A percentile compares a stretch with the other conserved stretches of the same genome.
phyloP scores from a whole-genome alignment of 78 protist species.

The Dictyostelium brefeldianum region DNA sequence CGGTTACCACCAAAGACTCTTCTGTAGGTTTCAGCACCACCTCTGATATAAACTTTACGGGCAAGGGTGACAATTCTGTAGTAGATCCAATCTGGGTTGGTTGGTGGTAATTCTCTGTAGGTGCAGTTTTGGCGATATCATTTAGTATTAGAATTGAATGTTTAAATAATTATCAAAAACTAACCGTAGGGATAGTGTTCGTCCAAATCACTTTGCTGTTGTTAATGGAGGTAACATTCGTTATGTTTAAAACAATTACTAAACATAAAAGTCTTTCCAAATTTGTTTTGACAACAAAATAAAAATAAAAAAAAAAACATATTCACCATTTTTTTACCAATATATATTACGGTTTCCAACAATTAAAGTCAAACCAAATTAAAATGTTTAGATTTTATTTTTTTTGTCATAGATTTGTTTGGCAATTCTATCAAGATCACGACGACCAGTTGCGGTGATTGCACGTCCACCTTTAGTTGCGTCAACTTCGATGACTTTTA shows the following conservation, averaged over 20 bases:
- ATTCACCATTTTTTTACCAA: no score
- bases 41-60: slow-evolving; percentile 92
- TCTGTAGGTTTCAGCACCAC: slow-evolving; percentile 85
- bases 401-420: slow-evolving; percentile 75
- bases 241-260: slow-evolving; percentile 88
- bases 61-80: slow-evolving; percentile 95
- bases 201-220: slow-evolving; percentile 74
- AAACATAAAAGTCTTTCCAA: slow-evolving; percentile 75
- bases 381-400: slow-evolving; percentile 28
- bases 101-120: slow-evolving; percentile 96
- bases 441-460: slow-evolving; percentile 88
- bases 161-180: no score
- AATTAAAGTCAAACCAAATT: no score
- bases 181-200: slow-evolving; percentile 76
- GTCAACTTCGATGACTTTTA: slow-evolving; percentile 82
- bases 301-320: no score
- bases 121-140: slow-evolving; percentile 97
- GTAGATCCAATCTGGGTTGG: slow-evolving; percentile 99
- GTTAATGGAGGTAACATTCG: slow-evolving; percentile 91
- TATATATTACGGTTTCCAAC: no score
- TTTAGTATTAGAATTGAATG: no score
- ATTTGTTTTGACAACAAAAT: no score
- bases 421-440: slow-evolving; percentile 91
- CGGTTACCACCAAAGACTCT: slow-evolving; percentile 85
- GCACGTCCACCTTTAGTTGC: slow-evolving; percentile 84